Evolutionary conservation across 192 early-diverging fungal genomes (phyloP), one percentile per base, ranked within the genome.

Genomic region (Backusella liffmaniae): DNA sequence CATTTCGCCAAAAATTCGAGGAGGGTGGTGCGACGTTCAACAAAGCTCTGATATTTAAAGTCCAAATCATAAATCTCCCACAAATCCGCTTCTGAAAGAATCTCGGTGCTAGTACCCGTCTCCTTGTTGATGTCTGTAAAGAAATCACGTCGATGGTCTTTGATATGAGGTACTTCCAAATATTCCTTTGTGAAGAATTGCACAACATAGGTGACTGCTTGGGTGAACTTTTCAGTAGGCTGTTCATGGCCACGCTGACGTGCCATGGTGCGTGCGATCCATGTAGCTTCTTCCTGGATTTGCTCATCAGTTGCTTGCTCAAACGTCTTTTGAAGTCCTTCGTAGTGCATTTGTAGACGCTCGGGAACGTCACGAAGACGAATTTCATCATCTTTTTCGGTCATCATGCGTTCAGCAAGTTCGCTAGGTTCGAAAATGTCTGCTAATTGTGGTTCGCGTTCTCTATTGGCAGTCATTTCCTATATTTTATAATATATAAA

Each of bases 1-100:
- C 82, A 86, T 68, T 84, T 86, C 3, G 79, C 74, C 35, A 90
- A 81, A 73, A 85, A 83, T n/a, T 85, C 86, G 62, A 79, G 80
- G 73, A 92, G 72, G 39, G 84, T 76, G 44, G 84, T 73, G 30
- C 87, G 89, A 30, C 90, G 89, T 66, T 91, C 82, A 69, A 92
- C 77, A 73, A 98, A 86, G 2, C 88, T 87, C 21, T 89, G 89
- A 77, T 89, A 96, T 75, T 92, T 90, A 73, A 86, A 80, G 69
- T 97, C 95, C 69, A 93, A 81, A 76, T 98, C 97, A 76, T 92
- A 92, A 39, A 98, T 92, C 46, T 88, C 86, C 97, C 97, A 98
- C 42, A 98, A 77, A 84, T 97, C 94, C 16, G 86, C 86, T 1
- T 86, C 76, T 1, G 88, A 85, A 35, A 96, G 82, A 44, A 90